Evolutionary conservation across 192 early-diverging fungal species (phyloP).

Genomic region (Spizellomyces punctatus): DNA sequence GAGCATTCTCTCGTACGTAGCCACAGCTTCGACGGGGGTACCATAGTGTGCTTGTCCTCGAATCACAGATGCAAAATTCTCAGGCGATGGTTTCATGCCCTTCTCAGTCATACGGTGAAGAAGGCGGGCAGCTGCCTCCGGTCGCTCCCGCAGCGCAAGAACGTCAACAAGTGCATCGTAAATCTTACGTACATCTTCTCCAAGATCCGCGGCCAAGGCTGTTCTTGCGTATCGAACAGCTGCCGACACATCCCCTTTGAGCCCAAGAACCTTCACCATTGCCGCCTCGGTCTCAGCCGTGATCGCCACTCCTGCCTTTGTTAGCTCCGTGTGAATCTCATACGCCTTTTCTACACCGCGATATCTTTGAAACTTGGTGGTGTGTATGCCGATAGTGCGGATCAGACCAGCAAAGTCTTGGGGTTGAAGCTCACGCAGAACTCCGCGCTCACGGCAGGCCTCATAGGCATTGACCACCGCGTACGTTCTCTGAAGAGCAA

Average conservation of each 20-base stretch:
- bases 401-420: background rate
- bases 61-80: slow-evolving; percentile 16
- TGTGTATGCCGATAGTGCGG: background rate
- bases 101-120: background rate
- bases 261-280: background rate
- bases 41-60: background rate
- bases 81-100: slow-evolving; percentile 1
- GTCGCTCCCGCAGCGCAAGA: background rate
- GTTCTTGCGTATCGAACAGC: slow-evolving; percentile 13
- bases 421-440: background rate
- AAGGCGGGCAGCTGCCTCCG: slow-evolving; percentile 12
- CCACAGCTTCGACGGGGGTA: slow-evolving; percentile 3
- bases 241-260: background rate
- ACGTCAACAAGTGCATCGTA: slow-evolving; percentile 8
- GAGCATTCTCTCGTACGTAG: slow-evolving; percentile 11
- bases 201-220: background rate
- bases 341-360: background rate
- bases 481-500: background rate
- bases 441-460: background rate
- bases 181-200: background rate
- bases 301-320: background rate
- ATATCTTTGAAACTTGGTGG: background rate
- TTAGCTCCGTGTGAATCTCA: background rate
- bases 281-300: slow-evolving; percentile 2
- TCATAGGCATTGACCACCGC: background rate